Evolutionary conservation across 108 stramenopile genomes (phyloP).

Genomic region (Nitzschia sp.): DNA sequence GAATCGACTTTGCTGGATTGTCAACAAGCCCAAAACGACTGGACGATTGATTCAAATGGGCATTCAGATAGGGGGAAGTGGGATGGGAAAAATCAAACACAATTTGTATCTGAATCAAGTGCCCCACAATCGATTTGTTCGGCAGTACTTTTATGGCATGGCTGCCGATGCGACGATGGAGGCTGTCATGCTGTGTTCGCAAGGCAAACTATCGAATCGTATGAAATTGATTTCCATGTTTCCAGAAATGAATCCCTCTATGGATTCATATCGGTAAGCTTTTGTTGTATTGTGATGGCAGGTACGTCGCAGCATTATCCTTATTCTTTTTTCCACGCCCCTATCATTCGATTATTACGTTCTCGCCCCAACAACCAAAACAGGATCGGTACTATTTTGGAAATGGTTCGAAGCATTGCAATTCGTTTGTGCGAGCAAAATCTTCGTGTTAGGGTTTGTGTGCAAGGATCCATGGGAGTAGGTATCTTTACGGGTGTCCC

Average conservation of each 20-base stretch:
- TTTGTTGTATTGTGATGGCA: neutral
- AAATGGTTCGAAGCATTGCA: constrained; percentile 69
- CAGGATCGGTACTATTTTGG: constrained; percentile 80
- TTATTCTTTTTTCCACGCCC: neutral
- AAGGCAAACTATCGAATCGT: constrained; percentile 66
- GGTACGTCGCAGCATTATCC: neutral
- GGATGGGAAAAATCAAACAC: constrained; percentile 54
- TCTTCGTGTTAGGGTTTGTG: constrained; percentile 78
- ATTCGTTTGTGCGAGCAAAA: constrained; percentile 79
- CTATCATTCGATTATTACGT: neutral
- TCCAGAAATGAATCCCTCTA: constrained; percentile 87
- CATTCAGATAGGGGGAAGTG: constrained; percentile 67
- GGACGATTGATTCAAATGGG: constrained; percentile 84
- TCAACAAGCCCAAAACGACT: constrained; percentile 59
- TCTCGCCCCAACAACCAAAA: neutral
- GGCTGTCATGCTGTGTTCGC: constrained; percentile 67
- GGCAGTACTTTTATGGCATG: constrained; percentile 82
- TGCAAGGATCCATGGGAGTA: constrained; percentile 85
- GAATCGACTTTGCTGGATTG: constrained; percentile 71
- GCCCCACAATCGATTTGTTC: constrained; percentile 84
- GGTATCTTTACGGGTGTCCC: constrained; percentile 86
- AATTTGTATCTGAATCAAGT: constrained; percentile 86
- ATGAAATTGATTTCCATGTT: constrained; percentile 80
- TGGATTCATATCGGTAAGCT: constrained; percentile 76
- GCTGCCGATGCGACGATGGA: constrained; percentile 68